Percentiles rank a stretch among this genome's conserved stretches.
Evolutionary conservation across 306 rosid genomes (phyloP).

Genomic region (Castanea sativa): DNA sequence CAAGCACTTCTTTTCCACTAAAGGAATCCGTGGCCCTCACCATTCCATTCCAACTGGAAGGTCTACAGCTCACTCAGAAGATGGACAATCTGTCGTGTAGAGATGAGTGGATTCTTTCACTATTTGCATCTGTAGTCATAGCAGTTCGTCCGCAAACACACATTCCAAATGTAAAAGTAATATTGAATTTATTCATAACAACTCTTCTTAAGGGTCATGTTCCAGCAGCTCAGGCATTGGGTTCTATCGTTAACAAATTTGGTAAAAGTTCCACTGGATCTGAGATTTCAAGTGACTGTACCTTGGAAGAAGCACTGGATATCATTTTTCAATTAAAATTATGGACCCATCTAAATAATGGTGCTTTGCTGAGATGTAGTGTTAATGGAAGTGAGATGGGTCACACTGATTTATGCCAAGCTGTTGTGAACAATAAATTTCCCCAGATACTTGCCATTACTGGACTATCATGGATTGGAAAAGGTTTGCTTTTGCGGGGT

Average conservation of each 20-base stretch:
- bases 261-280: conserved; percentile 40
- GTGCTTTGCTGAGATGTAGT: conserved; percentile 28
- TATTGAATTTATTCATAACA: conserved; percentile 56
- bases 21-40: conserved; percentile 23
- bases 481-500: conserved; percentile 84
- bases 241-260: conserved; percentile 83
- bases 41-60: conserved; percentile 39
- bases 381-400: conserved; percentile 46
- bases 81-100: conserved; percentile 38
- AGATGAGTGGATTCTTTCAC: conserved; percentile 64
- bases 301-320: conserved; percentile 80
- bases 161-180: conserved; percentile 52
- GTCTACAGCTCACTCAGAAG: conserved; percentile 42
- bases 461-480: conserved; percentile 96
- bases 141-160: conserved; percentile 52
- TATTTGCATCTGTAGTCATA: conserved; percentile 78
- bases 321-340: conserved; percentile 51
- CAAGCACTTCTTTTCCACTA: conserved; percentile 43
- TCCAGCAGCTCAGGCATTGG: conserved; percentile 88
- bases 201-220: conserved; percentile 66
- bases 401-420: conserved; percentile 66
- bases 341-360: conserved; percentile 28
- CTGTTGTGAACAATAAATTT: conserved; percentile 40
- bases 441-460: conserved; percentile 67
- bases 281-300: conserved; percentile 38